phyloP scores from a whole-genome alignment of 257 asterid genomes.

The Mitragyna speciosa region DNA sequence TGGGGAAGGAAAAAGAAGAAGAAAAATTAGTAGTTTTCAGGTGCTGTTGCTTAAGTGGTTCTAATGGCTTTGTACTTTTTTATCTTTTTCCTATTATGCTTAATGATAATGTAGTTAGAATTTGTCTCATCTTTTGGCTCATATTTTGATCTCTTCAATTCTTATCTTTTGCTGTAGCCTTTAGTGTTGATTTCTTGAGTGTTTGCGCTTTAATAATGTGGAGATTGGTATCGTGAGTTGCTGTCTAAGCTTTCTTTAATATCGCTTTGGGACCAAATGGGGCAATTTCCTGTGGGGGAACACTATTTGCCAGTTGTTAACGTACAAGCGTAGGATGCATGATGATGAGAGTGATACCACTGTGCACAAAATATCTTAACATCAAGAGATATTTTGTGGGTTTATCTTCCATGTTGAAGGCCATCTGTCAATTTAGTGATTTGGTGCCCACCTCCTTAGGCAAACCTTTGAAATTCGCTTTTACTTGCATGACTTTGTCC shows the following conservation, averaged over 20 bases:
- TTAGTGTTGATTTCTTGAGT: neutral
- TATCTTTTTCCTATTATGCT: slow-evolving; percentile 1
- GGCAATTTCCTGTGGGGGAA: neutral
- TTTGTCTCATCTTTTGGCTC: neutral
- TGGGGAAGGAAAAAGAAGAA: neutral
- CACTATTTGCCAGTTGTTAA: neutral
- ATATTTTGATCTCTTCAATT: neutral
- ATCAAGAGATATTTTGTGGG: no score
- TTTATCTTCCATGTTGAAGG: no score
- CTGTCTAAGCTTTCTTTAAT: neutral
- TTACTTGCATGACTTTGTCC: no score
- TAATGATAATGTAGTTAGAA: slow-evolving; percentile 22
- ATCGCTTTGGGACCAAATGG: neutral
- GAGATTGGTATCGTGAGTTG: neutral
- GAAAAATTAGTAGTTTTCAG: slow-evolving; percentile 10
- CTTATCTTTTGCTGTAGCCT: neutral
- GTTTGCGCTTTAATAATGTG: neutral
- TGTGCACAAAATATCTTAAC: no score
- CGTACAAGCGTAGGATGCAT: neutral
- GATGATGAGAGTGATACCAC: neutral
- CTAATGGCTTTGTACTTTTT: slow-evolving; percentile 18
- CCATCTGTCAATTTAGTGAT: no score
- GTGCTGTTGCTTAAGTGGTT: neutral
- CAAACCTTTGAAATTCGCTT: no score
- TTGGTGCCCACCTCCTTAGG: no score